Conservation (phyloP, 306 rosid species). For the apple (Malus domestica) region DNA sequence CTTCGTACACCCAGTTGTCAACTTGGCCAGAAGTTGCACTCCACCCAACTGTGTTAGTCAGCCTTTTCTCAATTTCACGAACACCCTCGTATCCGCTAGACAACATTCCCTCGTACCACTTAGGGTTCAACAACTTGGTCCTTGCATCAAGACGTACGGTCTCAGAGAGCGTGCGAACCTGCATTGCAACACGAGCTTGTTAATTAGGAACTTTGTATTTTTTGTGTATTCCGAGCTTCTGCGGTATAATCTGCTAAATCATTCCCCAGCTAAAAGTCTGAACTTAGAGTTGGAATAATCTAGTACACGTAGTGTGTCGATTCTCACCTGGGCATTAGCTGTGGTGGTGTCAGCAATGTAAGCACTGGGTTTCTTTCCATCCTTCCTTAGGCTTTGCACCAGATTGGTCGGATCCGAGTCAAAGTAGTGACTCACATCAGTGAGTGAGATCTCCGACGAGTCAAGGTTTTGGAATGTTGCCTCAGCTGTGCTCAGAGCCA, state of each 20-base stretch:
- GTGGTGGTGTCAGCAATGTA: constrained; percentile 99
- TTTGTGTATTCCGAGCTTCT: not conserved
- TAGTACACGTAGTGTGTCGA: not conserved
- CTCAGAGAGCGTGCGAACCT: constrained; percentile 95
- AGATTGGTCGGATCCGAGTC: constrained; percentile 96
- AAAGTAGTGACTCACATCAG: constrained; percentile 97
- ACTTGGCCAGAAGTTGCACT: constrained; percentile 99
- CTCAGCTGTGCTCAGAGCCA: constrained; percentile 97
- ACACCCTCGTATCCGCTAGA: constrained; percentile 93
- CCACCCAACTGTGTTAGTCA: constrained; percentile 96
- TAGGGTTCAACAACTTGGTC: constrained; percentile 89
- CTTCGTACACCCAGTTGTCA: constrained; percentile 99
- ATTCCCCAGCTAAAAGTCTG: too few species aligned
- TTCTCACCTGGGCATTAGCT: constrained; percentile 88
- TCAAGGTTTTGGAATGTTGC: constrained; percentile 99
- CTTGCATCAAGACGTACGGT: constrained; percentile 95
- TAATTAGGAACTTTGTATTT: not conserved
- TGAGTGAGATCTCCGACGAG: constrained; percentile 94
- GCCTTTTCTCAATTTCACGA: constrained; percentile 93
- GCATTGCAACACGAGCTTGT: constrained; percentile 18
- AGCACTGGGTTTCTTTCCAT: constrained; percentile 95
- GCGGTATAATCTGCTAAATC: not conserved
- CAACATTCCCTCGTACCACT: constrained; percentile 98
- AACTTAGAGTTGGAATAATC: not conserved
- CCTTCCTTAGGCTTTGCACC: constrained; percentile 89